phyloP scores from a whole-genome alignment of 148 eudicot species.

The Salicornia ramosissima region DNA sequence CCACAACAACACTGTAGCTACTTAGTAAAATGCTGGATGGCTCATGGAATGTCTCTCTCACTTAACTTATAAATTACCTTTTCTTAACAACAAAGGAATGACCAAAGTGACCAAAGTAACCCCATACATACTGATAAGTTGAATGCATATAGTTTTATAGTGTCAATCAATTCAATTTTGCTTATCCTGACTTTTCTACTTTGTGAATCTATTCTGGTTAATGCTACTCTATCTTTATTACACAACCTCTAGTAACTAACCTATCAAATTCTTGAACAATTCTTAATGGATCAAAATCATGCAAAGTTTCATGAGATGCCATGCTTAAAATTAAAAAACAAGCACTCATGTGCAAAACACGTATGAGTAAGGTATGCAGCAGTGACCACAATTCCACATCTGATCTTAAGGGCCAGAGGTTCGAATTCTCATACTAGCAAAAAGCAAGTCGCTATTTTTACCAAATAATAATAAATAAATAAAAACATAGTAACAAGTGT shows the following conservation, averaged over 20 bases:
- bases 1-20: conserved; percentile 19
- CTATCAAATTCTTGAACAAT: background rate
- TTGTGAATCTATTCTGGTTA: background rate
- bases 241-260: background rate
- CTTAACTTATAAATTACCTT: conserved; percentile 23
- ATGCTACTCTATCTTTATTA: background rate
- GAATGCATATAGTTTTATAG: too few relatives aligned
- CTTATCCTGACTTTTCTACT: background rate
- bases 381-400: too few relatives aligned
- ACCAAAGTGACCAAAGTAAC: conserved; percentile 21
- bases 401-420: too few relatives aligned
- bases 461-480: too few relatives aligned
- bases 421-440: too few relatives aligned
- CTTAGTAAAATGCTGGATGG: conserved; percentile 24
- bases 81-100: conserved; percentile 51
- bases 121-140: too few relatives aligned
- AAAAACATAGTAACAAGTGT: background rate
- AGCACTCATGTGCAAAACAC: background rate
- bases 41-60: conserved; percentile 31
- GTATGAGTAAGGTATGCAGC: background rate
- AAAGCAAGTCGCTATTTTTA: too few relatives aligned
- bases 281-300: background rate
- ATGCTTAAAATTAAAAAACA: background rate
- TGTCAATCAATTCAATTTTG: too few relatives aligned
- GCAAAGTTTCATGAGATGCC: background rate